phyloP scores from a whole-genome alignment of 1,284 basidiomycete species.

The Boletus semigastroideus region DNA sequence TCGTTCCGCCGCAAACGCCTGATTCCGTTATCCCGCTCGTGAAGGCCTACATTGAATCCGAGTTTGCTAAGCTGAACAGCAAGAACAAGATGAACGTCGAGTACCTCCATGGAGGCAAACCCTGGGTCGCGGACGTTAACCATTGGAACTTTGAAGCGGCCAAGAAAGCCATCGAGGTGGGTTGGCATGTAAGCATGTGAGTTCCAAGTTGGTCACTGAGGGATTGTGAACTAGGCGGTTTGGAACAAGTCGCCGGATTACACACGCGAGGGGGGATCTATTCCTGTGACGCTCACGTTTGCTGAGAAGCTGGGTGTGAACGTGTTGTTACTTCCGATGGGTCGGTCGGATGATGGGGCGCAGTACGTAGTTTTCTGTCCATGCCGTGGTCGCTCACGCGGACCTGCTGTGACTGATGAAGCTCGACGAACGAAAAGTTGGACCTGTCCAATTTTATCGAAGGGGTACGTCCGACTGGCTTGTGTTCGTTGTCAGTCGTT shows the following conservation, averaged over 20 bases:
- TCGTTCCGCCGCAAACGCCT: constrained; percentile 90
- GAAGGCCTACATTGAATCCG: constrained; percentile 65
- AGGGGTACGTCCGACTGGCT: constrained; percentile 53
- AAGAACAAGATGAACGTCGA: constrained; percentile 79
- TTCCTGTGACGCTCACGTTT: constrained; percentile 95
- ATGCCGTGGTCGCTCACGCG: neutral
- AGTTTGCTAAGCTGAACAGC: constrained; percentile 81
- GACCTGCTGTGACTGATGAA: constrained; percentile 25
- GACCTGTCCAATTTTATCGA: constrained; percentile 92
- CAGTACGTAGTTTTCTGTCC: constrained; percentile 53
- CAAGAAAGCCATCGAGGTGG: constrained; percentile 74
- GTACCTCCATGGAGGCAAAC: constrained; percentile 79
- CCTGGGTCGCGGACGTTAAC: constrained; percentile 83
- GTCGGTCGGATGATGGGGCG: constrained; percentile 90
- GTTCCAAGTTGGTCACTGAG: neutral
- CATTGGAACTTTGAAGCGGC: constrained; percentile 98
- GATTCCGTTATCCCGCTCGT: constrained; percentile 75
- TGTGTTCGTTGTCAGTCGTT: constrained; percentile 2
- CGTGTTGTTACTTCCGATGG: constrained; percentile 89
- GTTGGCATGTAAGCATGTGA: constrained; percentile 3
- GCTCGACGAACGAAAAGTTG: constrained; percentile 95
- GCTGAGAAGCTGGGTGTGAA: constrained; percentile 84
- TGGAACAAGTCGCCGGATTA: constrained; percentile 86
- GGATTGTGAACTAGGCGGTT: constrained; percentile 50
- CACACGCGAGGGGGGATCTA: constrained; percentile 94